These are phyloP conservation scores for Hypomontagnella monticulosa DNA, from an alignment of 495 filamentous ascomycete genomes.

Conservation along the genomic window DNA sequence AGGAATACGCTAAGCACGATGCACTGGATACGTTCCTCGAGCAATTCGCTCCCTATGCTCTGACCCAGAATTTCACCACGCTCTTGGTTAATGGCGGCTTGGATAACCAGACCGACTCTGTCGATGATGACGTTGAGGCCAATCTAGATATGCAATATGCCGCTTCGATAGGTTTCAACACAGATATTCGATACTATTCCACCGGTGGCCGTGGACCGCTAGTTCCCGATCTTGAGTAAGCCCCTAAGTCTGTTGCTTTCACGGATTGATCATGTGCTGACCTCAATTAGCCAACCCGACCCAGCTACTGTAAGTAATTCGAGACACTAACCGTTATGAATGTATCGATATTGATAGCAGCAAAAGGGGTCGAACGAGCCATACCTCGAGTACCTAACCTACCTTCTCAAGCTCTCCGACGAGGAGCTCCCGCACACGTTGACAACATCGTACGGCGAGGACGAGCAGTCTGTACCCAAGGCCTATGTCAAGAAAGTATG, in stretches of 20 bases:
- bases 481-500: slow-evolving; percentile 74
- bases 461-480: slow-evolving; percentile 77
- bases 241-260: neutral
- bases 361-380: slow-evolving; percentile 71
- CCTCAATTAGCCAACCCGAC: slow-evolving; percentile 34
- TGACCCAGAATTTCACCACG: slow-evolving; percentile 68
- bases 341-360: slow-evolving; percentile 13
- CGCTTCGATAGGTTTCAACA: slow-evolving; percentile 59
- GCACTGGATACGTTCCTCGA: slow-evolving; percentile 64
- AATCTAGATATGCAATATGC: slow-evolving; percentile 82
- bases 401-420: slow-evolving; percentile 55
- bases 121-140: slow-evolving; percentile 65
- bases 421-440: slow-evolving; percentile 74
- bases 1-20: slow-evolving; percentile 68
- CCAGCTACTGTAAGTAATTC: slow-evolving; percentile 24
- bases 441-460: slow-evolving; percentile 82
- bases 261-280: slow-evolving; percentile 20
- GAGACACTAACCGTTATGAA: slow-evolving; percentile 37
- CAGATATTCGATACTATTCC: slow-evolving; percentile 55
- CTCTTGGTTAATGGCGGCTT: slow-evolving; percentile 69
- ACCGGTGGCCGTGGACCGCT: slow-evolving; percentile 51
- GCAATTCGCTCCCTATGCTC: slow-evolving; percentile 57
- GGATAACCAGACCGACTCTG: slow-evolving; percentile 55
- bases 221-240: slow-evolving; percentile 53
- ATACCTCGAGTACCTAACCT: slow-evolving; percentile 75